Evolutionary conservation across 805 yeast species (phyloP).

Genomic region (Candida insectalens): DNA sequence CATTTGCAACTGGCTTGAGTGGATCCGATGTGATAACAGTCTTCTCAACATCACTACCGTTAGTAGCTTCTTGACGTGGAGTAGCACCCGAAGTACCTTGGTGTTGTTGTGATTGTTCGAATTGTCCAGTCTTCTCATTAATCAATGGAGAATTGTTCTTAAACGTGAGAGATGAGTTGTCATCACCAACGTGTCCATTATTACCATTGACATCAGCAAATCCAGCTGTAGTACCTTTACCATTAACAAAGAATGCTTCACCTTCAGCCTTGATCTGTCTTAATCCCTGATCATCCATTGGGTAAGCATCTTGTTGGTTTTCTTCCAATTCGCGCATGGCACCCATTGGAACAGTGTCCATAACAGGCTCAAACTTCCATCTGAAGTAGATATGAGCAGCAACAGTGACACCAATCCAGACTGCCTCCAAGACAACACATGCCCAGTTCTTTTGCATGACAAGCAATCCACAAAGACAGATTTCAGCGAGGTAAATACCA

Average conservation of each 20-base stretch:
- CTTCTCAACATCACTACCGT: constrained; percentile 3
- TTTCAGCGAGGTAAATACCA: constrained; percentile 62
- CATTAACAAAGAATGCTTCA: constrained; percentile 13
- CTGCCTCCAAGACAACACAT: constrained; percentile 58
- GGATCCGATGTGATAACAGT: constrained; percentile 2
- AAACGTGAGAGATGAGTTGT: not conserved
- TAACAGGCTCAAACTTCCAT: constrained; percentile 48
- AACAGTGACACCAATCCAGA: constrained; percentile 49
- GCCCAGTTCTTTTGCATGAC: constrained; percentile 77
- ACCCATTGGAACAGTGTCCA: constrained; percentile 63
- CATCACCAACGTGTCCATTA: not conserved
- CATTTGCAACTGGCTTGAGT: not conserved
- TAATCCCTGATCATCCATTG: constrained; percentile 55
- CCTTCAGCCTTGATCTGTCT: constrained; percentile 39
- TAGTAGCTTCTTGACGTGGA: not conserved
- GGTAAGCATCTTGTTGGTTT: constrained; percentile 33
- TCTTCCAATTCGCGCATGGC: constrained; percentile 41
- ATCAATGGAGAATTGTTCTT: not conserved
- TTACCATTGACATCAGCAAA: not conserved
- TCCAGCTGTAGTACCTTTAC: not conserved
- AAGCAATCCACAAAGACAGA: constrained; percentile 61
- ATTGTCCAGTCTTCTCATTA: not conserved
- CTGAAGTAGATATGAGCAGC: constrained; percentile 49
- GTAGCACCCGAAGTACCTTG: not conserved
- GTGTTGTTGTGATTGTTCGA: not conserved